Percentiles rank a stretch among this genome's conserved stretches.
Evolutionary conservation across 2,329 filamentous ascomycete species (phyloP).

Genomic region (Ceratocystis colombiana): DNA sequence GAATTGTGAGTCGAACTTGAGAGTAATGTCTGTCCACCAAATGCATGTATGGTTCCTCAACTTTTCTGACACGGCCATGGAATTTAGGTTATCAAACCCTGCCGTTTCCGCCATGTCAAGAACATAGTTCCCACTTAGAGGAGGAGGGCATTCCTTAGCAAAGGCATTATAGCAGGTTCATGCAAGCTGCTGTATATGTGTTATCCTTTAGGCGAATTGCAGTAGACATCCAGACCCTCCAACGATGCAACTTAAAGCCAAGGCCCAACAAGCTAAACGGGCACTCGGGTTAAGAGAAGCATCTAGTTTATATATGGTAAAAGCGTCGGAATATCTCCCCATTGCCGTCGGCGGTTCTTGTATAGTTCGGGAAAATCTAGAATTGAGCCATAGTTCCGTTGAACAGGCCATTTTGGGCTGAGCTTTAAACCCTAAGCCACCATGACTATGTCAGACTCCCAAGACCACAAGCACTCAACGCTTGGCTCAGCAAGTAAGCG

Average conservation of each 20-base stretch:
- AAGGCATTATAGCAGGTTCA: not conserved
- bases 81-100: not conserved
- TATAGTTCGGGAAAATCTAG: not conserved
- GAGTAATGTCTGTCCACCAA: conserved; percentile 1
- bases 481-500: not conserved
- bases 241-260: not conserved
- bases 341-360: not conserved
- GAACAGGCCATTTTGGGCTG: not conserved
- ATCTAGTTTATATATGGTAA: not conserved
- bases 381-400: not conserved
- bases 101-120: not conserved
- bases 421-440: not conserved
- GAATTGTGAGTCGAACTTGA: not conserved
- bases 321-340: not conserved
- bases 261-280: not conserved
- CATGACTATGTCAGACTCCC: not conserved
- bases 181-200: not conserved
- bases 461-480: not conserved
- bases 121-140: not conserved
- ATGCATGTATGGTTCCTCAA: not conserved
- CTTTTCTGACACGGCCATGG: not conserved
- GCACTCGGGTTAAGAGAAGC: not conserved
- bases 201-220: not conserved
- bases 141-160: not conserved
- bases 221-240: not conserved